A percentile compares a stretch with the other conserved stretches of the same genome.
phyloP scores from a whole-genome alignment of 1,284 basidiomycete genomes.

The Malassezia arunalokei region DNA sequence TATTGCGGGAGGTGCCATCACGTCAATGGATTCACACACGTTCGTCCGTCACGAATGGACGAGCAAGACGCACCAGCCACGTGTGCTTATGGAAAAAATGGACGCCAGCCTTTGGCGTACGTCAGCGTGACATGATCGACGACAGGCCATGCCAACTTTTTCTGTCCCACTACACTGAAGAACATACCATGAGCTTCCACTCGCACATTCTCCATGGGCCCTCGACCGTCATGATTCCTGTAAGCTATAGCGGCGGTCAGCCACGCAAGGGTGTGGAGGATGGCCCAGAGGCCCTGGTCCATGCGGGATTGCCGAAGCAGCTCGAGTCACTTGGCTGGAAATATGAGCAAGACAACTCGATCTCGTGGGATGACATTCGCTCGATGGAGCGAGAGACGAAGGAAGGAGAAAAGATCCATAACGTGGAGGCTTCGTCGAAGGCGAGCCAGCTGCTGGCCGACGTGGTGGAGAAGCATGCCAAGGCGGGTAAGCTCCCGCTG shows the following conservation, averaged over 20 bases:
- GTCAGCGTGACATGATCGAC: too few species aligned
- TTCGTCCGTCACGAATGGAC: too few species aligned
- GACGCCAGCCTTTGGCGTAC: too few species aligned
- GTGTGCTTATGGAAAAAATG: too few species aligned
- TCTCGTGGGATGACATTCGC: constrained; percentile 69
- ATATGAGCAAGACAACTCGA: constrained; percentile 74
- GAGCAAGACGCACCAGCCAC: too few species aligned
- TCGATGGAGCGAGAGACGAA: constrained; percentile 22
- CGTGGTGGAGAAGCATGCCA: constrained; percentile 62
- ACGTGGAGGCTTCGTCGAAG: constrained; percentile 45
- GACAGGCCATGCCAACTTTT: too few species aligned
- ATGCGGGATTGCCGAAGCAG: constrained; percentile 34
- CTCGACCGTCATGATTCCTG: constrained; percentile 13
- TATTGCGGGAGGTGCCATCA: not conserved
- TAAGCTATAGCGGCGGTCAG: constrained; percentile 41
- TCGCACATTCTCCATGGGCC: not conserved
- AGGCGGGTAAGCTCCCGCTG: constrained; percentile 67
- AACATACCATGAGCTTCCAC: not conserved
- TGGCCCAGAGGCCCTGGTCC: constrained; percentile 34
- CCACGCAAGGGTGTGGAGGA: constrained; percentile 39
- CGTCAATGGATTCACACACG: too few species aligned
- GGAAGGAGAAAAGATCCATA: constrained; percentile 36
- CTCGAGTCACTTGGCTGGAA: constrained; percentile 63
- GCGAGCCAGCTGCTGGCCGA: constrained; percentile 70
- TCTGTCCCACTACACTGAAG: not conserved